Evolutionary conservation across 108 stramenopile genomes (phyloP).

Genomic region (Thalassiosira profunda): DNA sequence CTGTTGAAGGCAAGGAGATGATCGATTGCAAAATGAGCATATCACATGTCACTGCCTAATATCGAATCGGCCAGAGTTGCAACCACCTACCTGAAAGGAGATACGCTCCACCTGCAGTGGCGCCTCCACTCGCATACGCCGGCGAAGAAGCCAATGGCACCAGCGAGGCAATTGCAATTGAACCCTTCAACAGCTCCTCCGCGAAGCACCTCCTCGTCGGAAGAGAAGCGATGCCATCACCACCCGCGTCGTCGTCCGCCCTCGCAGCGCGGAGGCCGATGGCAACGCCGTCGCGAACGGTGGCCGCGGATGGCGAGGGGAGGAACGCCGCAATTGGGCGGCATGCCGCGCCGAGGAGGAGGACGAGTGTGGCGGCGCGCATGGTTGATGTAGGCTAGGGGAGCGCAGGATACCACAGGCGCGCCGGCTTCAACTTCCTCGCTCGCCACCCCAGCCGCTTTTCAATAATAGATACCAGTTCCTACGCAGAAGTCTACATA

Average conservation of each 20-base stretch:
- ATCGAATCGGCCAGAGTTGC: neutral
- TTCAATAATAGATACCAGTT: too few relatives aligned
- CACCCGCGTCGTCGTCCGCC: neutral
- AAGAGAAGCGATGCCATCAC: neutral
- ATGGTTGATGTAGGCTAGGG: too few relatives aligned
- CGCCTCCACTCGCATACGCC: slow-evolving; percentile 77
- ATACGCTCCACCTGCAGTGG: slow-evolving; percentile 88
- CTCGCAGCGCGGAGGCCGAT: neutral
- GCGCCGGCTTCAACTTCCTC: too few relatives aligned
- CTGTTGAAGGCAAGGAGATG: slow-evolving; percentile 19
- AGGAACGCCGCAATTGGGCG: slow-evolving; percentile 3
- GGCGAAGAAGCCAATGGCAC: slow-evolving; percentile 7
- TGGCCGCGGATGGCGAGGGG: neutral
- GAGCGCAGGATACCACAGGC: too few relatives aligned
- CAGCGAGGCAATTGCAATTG: slow-evolving; percentile 9
- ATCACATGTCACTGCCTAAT: neutral
- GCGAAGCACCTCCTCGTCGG: slow-evolving; percentile 21
- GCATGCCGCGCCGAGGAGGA: slow-evolving; percentile 1
- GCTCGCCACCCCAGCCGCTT: too few relatives aligned
- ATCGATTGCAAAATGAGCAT: neutral
- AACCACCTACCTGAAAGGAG: slow-evolving; percentile 56
- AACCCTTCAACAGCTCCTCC: slow-evolving; percentile 10
- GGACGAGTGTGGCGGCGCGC: neutral
- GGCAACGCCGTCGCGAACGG: neutral
- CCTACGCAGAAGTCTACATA: too few relatives aligned